phyloP scores from a whole-genome alignment of 257 asterid species.

The Jacaranda mimosifolia region DNA sequence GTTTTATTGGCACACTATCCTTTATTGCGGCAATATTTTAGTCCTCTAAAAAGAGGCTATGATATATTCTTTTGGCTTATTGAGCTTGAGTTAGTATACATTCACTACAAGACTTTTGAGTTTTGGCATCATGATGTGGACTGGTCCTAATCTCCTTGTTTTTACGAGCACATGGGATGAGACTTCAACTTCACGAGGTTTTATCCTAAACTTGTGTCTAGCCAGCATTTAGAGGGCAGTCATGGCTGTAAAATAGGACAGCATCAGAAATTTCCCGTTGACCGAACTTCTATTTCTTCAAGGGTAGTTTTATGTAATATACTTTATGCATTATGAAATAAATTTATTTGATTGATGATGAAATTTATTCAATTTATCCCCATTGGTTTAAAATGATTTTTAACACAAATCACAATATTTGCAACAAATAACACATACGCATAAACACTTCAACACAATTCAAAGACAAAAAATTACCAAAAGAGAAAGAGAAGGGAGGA shows the following conservation, averaged over 20 bases:
- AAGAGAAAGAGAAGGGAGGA: not conserved
- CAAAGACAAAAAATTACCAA: not conserved
- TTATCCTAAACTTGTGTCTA: too few species aligned
- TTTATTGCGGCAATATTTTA: too few species aligned
- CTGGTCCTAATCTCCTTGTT: not conserved
- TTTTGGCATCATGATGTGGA: not conserved
- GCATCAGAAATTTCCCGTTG: not conserved
- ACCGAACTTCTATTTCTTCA: not conserved
- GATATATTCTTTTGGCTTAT: not conserved
- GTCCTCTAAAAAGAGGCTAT: not conserved
- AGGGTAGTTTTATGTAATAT: too few species aligned
- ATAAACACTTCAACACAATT: not conserved
- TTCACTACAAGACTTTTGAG: not conserved
- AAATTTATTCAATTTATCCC: too few species aligned
- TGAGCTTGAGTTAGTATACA: not conserved
- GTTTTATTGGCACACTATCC: too few species aligned
- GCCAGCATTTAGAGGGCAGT: not conserved
- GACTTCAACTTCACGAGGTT: not conserved
- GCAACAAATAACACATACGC: not conserved
- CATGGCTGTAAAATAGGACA: not conserved
- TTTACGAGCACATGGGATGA: not conserved
- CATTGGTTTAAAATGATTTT: not conserved
- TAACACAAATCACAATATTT: not conserved
- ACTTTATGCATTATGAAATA: too few species aligned
- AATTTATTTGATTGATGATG: too few species aligned